These are phyloP conservation scores for Abelmoschus esculentus DNA, from an alignment of 345 rosid genomes.

Conservation along the genomic window DNA sequence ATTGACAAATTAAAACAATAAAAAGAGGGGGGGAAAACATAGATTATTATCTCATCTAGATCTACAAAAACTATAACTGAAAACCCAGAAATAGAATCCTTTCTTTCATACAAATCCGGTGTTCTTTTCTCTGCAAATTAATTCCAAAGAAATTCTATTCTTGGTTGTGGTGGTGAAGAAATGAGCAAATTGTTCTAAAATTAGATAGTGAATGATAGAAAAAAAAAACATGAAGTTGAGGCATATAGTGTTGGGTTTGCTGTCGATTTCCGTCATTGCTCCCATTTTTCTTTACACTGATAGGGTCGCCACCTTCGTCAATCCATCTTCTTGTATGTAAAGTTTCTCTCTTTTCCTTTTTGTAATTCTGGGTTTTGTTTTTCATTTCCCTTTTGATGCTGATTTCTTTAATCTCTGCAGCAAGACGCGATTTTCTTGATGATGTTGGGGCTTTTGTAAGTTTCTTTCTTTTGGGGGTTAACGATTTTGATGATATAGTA, in stretches of 20 bases:
- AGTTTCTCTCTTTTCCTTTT: background rate
- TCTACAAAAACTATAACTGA: background rate
- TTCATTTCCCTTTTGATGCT: background rate
- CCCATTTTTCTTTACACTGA: slow-evolving; percentile 77
- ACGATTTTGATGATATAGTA: background rate
- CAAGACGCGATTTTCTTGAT: slow-evolving; percentile 57
- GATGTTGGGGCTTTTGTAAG: slow-evolving; percentile 63
- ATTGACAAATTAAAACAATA: background rate
- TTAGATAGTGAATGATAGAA: too few species aligned
- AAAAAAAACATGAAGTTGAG: slow-evolving; percentile 39
- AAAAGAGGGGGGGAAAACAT: background rate
- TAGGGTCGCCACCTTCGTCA: slow-evolving; percentile 14
- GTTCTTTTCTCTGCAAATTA: background rate
- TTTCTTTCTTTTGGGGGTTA: slow-evolving; percentile 6
- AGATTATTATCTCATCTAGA: background rate
- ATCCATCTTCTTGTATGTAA: slow-evolving; percentile 2
- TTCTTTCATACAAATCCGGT: background rate
- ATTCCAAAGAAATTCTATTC: background rate
- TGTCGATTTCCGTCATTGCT: slow-evolving; percentile 59
- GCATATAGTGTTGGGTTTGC: slow-evolving; percentile 56
- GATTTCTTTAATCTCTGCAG: slow-evolving; percentile 28
- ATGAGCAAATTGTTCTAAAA: background rate
- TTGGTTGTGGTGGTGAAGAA: background rate
- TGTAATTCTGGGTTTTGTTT: background rate
- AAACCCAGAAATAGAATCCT: background rate